Evolutionary conservation across 768 basidiomycete species (phyloP).

Genomic region (Naematelia aurantialba): DNA sequence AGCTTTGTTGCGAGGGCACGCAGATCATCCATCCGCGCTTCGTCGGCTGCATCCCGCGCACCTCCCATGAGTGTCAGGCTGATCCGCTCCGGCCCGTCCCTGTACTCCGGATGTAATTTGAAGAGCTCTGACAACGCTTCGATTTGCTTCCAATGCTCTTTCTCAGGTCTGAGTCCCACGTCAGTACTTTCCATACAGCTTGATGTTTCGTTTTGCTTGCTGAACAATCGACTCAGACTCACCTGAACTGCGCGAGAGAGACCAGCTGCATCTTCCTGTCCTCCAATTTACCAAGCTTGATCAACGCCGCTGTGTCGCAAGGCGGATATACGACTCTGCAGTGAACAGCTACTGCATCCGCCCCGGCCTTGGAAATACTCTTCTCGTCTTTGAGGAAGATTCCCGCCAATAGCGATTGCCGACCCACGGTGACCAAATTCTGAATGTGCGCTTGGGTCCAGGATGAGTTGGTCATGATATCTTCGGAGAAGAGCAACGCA

Average conservation of each 20-base stretch:
- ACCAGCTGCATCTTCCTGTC: slow-evolving; percentile 64
- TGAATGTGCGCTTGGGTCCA: slow-evolving; percentile 89
- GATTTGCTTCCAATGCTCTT: slow-evolving; percentile 81
- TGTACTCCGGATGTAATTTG: slow-evolving; percentile 60
- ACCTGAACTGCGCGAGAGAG: slow-evolving; percentile 89
- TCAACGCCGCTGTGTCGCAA: slow-evolving; percentile 77
- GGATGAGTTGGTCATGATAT: slow-evolving; percentile 84
- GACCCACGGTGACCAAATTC: slow-evolving; percentile 57
- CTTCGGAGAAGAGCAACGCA: slow-evolving; percentile 63
- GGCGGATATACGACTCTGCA: slow-evolving; percentile 76
- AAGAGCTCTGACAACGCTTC: slow-evolving; percentile 64
- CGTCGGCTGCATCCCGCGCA: slow-evolving; percentile 72
- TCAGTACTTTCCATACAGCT: slow-evolving; percentile 5
- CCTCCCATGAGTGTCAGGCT: slow-evolving; percentile 78
- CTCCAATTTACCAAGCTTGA: slow-evolving; percentile 35
- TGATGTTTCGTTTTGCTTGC: no score
- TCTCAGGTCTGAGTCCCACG: slow-evolving; percentile 65
- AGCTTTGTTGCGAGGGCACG: slow-evolving; percentile 61
- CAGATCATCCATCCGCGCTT: slow-evolving; percentile 63
- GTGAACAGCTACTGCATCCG: slow-evolving; percentile 13
- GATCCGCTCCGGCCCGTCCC: slow-evolving; percentile 47
- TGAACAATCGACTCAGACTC: slow-evolving; percentile 4
- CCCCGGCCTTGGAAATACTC: slow-evolving; percentile 13
- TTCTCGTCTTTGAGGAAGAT: slow-evolving; percentile 37
- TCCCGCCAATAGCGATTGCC: slow-evolving; percentile 18